phyloP scores from a whole-genome alignment of 2,329 filamentous ascomycete species.

The Mycosphaerella arachidis region DNA sequence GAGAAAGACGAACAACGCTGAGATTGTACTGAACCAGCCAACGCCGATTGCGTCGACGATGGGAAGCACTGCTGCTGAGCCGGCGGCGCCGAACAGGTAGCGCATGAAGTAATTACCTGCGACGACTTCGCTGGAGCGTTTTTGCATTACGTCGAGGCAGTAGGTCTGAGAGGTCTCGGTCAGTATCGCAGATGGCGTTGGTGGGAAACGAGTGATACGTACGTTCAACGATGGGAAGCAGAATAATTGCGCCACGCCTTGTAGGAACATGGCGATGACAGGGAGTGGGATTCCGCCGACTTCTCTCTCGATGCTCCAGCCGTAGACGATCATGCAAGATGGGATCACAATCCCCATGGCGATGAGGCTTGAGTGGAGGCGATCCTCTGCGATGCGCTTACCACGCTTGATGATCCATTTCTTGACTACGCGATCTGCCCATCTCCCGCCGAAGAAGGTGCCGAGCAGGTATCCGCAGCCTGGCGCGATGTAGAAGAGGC shows the following conservation, averaged over 20 bases:
- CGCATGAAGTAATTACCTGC: constrained; percentile 76
- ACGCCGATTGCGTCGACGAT: constrained; percentile 70
- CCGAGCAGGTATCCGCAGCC: constrained; percentile 66
- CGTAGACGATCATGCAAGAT: constrained; percentile 62
- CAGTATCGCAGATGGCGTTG: not conserved
- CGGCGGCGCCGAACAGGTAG: constrained; percentile 69
- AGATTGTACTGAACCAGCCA: constrained; percentile 75
- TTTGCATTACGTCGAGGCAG: constrained; percentile 76
- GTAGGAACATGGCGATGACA: constrained; percentile 68
- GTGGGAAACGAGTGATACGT: constrained; percentile 1
- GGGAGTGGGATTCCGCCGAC: constrained; percentile 57
- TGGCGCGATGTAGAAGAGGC: constrained; percentile 70
- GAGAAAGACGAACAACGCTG: constrained; percentile 52
- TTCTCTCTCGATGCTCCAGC: constrained; percentile 57
- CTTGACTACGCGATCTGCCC: constrained; percentile 63
- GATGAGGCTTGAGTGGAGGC: constrained; percentile 55
- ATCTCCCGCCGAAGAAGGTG: constrained; percentile 67
- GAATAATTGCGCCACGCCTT: constrained; percentile 70
- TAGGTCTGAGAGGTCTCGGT: constrained; percentile 50
- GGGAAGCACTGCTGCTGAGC: constrained; percentile 67
- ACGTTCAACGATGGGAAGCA: constrained; percentile 67
- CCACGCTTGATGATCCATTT: constrained; percentile 60
- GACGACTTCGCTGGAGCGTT: constrained; percentile 61
- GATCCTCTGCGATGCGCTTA: constrained; percentile 62
- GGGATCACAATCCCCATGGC: constrained; percentile 58